phyloP scores from a whole-genome alignment of 441 rosid genomes.

The Hypseocharis bilobata region DNA sequence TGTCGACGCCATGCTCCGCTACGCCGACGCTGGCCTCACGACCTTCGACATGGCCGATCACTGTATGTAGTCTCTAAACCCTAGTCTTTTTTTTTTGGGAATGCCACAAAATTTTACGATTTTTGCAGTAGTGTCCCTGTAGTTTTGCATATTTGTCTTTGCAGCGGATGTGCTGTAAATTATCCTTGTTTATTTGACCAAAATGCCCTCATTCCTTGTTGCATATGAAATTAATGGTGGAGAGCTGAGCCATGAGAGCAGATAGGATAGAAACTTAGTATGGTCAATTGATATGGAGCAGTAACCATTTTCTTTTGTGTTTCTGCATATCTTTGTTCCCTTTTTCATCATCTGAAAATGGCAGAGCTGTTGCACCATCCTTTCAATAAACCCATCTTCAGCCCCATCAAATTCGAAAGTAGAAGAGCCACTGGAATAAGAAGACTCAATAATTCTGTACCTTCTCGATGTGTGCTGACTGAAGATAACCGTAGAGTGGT shows the following conservation, averaged over 20 bases:
- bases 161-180: neutral
- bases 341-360: slow-evolving; percentile 22
- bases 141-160: neutral
- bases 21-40: slow-evolving; percentile 73
- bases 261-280: slow-evolving; percentile 1
- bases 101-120: neutral
- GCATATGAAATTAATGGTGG: slow-evolving; percentile 19
- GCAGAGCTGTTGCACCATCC: slow-evolving; percentile 28
- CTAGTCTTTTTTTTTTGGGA: neutral
- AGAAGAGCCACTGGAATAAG: slow-evolving; percentile 18
- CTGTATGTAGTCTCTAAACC: slow-evolving; percentile 33
- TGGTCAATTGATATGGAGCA: neutral
- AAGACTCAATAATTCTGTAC: slow-evolving; percentile 21
- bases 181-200: neutral
- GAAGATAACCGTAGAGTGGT: slow-evolving; percentile 28
- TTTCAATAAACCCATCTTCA: slow-evolving; percentile 26
- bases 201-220: neutral
- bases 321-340: neutral
- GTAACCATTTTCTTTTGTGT: neutral
- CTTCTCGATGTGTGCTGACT: slow-evolving; percentile 27
- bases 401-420: slow-evolving; percentile 18
- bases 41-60: slow-evolving; percentile 97
- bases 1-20: slow-evolving; percentile 71
- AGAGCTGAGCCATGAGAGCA: slow-evolving; percentile 11
- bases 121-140: neutral